phyloP scores from a whole-genome alignment of 164 flowering plant species.

The Warburgia ugandensis region DNA sequence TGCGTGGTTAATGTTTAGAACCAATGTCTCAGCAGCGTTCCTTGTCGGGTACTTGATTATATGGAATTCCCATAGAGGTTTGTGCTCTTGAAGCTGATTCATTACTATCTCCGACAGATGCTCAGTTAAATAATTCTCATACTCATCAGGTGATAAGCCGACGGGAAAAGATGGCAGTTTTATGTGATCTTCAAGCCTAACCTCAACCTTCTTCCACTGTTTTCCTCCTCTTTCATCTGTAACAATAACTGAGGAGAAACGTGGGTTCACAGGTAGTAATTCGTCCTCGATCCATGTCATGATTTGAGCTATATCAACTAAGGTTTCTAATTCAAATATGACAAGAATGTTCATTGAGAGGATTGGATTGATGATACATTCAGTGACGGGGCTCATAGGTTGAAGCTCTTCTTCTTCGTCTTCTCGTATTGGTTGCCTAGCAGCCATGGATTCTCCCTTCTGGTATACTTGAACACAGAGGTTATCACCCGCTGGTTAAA shows the following conservation, averaged over 20 bases:
- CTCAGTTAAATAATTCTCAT: slow-evolving; percentile 28
- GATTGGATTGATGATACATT: slow-evolving; percentile 1
- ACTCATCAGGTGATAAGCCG: slow-evolving; percentile 23
- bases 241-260: slow-evolving; percentile 16
- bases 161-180: slow-evolving; percentile 28
- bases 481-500: too few species aligned
- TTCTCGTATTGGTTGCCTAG: too few species aligned
- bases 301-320: neutral
- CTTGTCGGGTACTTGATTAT: slow-evolving; percentile 49
- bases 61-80: slow-evolving; percentile 63
- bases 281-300: neutral
- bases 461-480: too few species aligned
- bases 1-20: slow-evolving; percentile 62
- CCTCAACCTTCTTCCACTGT: slow-evolving; percentile 51
- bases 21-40: slow-evolving; percentile 29
- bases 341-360: slow-evolving; percentile 3
- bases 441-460: too few species aligned
- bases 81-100: slow-evolving; percentile 25
- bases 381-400: slow-evolving; percentile 5
- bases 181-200: slow-evolving; percentile 42
- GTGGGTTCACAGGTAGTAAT: slow-evolving; percentile 4
- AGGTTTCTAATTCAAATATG: slow-evolving; percentile 7
- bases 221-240: slow-evolving; percentile 30
- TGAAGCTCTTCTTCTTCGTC: neutral
- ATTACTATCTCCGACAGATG: slow-evolving; percentile 32